Conservation (phyloP, 805 yeast species). For the Ogataea allantospora region DNA sequence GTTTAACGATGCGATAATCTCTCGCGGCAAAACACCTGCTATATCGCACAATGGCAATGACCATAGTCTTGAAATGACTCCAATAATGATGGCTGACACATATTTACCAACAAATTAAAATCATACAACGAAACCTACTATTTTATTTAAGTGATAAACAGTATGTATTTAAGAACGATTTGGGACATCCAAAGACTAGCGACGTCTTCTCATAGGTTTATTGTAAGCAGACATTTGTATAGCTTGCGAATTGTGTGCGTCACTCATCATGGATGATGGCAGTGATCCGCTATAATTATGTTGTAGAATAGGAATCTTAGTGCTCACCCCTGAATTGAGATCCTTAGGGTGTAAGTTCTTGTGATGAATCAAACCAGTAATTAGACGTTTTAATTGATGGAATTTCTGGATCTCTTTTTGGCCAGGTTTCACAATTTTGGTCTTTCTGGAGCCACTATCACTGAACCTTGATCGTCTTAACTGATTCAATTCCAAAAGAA, state of each 20-base stretch:
- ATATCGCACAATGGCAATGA: too few species aligned
- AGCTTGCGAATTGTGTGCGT: constrained; percentile 11
- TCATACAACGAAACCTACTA: too few species aligned
- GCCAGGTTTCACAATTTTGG: constrained; percentile 37
- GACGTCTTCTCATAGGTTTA: constrained; percentile 21
- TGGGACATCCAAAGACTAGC: constrained; percentile 2
- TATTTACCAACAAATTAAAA: too few species aligned
- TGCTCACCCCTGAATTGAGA: constrained; percentile 37
- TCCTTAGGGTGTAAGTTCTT: constrained; percentile 32
- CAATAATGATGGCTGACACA: too few species aligned
- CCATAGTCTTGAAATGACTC: too few species aligned
- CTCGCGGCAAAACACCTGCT: too few species aligned
- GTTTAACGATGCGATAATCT: not conserved
- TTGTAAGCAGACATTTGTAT: constrained; percentile 19
- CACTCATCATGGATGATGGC: constrained; percentile 50
- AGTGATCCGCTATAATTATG: constrained; percentile 75
- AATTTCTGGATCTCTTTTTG: constrained; percentile 42
- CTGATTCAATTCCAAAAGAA: constrained; percentile 48
- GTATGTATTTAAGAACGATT: not conserved
- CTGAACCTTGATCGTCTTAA: constrained; percentile 46
- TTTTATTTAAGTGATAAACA: not conserved
- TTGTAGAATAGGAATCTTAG: constrained; percentile 63
- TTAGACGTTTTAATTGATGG: constrained; percentile 42
- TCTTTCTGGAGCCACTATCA: not conserved
- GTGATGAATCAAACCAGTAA: constrained; percentile 38